Evolutionary conservation across 306 rosid genomes (phyloP), one percentile per base, ranked within the genome.

Genomic region (Clitoria ternatea): DNA sequence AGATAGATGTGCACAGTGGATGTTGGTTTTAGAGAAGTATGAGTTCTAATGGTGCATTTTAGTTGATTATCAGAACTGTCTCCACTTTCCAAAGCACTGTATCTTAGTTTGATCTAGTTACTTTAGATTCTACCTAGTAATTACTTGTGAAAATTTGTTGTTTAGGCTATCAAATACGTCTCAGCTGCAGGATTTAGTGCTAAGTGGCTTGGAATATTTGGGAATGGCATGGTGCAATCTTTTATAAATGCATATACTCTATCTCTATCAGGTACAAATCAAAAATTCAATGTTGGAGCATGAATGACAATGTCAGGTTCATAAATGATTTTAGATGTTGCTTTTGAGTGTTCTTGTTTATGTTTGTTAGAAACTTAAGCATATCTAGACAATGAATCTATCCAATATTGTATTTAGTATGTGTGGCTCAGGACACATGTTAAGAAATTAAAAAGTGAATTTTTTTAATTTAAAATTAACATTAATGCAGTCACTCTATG

Each of bases 121-220:
- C n/a, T n/a, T n/a, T n/a, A n/a, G n/a, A n/a, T n/a, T 74, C 74
- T 44, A 24, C 47, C 65, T 76, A 52, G 52, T 73, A 61, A 74
- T 76, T 66, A 24, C 69, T 69, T 72, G 32, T 72, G 26, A 77
- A n/a, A 72, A 73, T 81, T 35, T 76, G 69, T 62, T 82, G 76
- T 83, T 74, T 74, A 94, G 97, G 91, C 95, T 69, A 91, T 85
- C 86, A 89, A 91, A 72, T 86, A 85, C 89, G 86, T 94, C 75
- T 89, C 97, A 24, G 88, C 85, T 66, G 99, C 92, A 64, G 97
- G 97, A 71, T 94, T 94, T 87, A 97, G 97, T 26, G 99, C 99
- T 45, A 82, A 70, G 79, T 83, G 92, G 85, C 97, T 94, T 55
- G 99, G 88, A 48, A 82, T 89, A 77, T 94, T 91, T 77, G 87